Evolutionary conservation across 2,329 filamentous ascomycete genomes (phyloP).

Genomic region (Leptosphaerulina australis): DNA sequence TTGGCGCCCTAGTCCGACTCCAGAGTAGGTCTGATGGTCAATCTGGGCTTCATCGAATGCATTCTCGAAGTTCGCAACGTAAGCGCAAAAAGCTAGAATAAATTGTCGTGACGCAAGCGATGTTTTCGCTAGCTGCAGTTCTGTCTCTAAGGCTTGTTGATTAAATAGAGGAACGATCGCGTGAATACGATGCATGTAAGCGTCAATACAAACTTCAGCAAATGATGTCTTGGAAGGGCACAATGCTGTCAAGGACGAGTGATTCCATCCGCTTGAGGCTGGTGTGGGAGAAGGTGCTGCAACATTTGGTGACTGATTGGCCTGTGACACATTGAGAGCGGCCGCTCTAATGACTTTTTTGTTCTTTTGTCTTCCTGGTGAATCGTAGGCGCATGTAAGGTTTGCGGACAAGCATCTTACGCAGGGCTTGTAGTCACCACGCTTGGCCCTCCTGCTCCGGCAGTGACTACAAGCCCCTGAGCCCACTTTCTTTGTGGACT

Average conservation of each 20-base stretch:
- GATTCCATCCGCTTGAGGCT: background rate
- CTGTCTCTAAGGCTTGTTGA: slow-evolving; percentile 25
- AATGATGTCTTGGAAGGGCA: slow-evolving; percentile 53
- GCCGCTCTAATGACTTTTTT: slow-evolving; percentile 76
- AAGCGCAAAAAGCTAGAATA: slow-evolving; percentile 48
- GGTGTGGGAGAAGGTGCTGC: background rate
- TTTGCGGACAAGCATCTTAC: slow-evolving; percentile 69
- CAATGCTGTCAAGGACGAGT: background rate
- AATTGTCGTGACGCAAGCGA: slow-evolving; percentile 39
- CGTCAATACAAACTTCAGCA: slow-evolving; percentile 69
- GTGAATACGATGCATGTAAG: slow-evolving; percentile 73
- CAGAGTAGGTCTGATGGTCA: background rate
- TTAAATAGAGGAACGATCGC: slow-evolving; percentile 52
- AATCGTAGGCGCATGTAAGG: slow-evolving; percentile 71
- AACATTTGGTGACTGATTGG: slow-evolving; percentile 58
- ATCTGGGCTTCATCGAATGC: slow-evolving; percentile 11
- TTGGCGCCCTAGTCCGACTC: slow-evolving; percentile 6
- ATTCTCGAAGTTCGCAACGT: slow-evolving; percentile 39
- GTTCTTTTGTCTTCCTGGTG: slow-evolving; percentile 76
- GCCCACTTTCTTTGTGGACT: slow-evolving; percentile 16
- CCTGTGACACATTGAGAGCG: slow-evolving; percentile 74
- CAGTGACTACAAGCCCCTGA: slow-evolving; percentile 72
- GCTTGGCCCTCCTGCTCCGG: slow-evolving; percentile 76
- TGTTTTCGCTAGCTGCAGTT: slow-evolving; percentile 25
- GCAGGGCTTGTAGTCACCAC: slow-evolving; percentile 72